These are phyloP conservation scores for Fennellomyces sp. DNA, from an alignment of 371 early-diverging fungal genomes.

Conservation along the genomic window DNA sequence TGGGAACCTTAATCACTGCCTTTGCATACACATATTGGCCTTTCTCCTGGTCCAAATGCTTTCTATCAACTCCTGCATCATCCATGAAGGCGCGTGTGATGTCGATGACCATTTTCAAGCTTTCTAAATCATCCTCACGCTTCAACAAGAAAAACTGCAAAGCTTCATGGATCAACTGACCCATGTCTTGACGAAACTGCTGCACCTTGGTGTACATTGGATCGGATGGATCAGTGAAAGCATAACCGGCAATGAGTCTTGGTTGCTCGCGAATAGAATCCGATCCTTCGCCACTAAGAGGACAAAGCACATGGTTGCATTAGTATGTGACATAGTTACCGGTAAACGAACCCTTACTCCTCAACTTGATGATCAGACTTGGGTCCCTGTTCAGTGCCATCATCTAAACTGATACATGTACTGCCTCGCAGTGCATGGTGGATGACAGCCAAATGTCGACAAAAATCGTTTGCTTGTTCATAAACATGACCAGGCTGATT, in stretches of 20 bases:
- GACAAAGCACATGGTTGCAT: background rate
- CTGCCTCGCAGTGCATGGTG: constrained; percentile 60
- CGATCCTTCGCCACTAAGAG: constrained; percentile 42
- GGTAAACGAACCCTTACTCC: background rate
- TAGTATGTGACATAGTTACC: background rate
- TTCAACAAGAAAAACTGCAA: constrained; percentile 51
- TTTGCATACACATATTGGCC: constrained; percentile 67
- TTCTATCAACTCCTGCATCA: constrained; percentile 69
- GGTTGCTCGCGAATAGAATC: constrained; percentile 14
- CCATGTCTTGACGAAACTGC: constrained; percentile 55
- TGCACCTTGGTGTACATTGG: constrained; percentile 47
- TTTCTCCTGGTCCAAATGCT: constrained; percentile 46
- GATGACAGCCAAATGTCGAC: constrained; percentile 60
- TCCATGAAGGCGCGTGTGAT: constrained; percentile 59
- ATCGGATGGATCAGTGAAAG: constrained; percentile 56
- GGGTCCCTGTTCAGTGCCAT: constrained; percentile 35
- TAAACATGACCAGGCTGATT: constrained; percentile 29
- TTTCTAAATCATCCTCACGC: constrained; percentile 76
- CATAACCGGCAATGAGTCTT: constrained; percentile 60
- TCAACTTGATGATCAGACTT: background rate
- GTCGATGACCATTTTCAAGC: constrained; percentile 70
- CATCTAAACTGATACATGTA: constrained; percentile 56
- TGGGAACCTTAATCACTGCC: constrained; percentile 44
- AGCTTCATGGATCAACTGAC: constrained; percentile 55
- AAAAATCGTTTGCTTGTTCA: constrained; percentile 57